Base-by-base conservation (phyloP, 371 early-diverging fungal genomes). In the Mucor velutinosus region DNA sequence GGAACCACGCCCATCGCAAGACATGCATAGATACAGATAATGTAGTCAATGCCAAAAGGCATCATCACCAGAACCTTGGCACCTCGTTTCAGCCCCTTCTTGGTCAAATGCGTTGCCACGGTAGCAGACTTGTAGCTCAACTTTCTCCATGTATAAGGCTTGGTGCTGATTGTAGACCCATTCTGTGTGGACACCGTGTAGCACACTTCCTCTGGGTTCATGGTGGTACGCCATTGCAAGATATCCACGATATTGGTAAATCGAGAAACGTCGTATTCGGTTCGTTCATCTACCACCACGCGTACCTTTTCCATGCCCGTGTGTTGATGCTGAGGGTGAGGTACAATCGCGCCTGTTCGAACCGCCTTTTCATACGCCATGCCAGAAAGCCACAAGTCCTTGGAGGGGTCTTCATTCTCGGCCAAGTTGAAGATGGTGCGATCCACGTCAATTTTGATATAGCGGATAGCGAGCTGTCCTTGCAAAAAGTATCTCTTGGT, bases 21-120 rank as follows among this genome's bases (percentile, higher is more conserved):
- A 72, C 94, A 93, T 7, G 93, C 94, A 74, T 93, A 92, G 15
- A 95, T 76, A 1, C 90, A 86, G n/a, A 83, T 78, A 3, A 92
- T 80, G 73, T 88, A 91, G 59, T 94, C 95, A 29, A 92, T 62
- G 10, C 93, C 88, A 67, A 86, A 91, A 3, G 92, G 83, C 53
- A 90, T 85, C n/a, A 91, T 70, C 17, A 94, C 73, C 21, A 95
- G 65, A 4, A 89, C 91, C 58, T 87, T 86, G 56, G 82, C 84
- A 5, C 89, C 88, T 0, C 87, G 71, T 37, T 76, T 82, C 14
- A 88, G 78, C 6, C 78, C 86, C 65, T 76, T 82, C 76, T 77
- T 90, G 63, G 83, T 74, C 37, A 95, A 75, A 37, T 85, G 82
- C 23, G 84, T 73, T 1, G 94, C 93, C 1, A 89, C 78, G 0